Conservation (phyloP, 371 early-diverging fungal genomes). For the Capillidium rhysosporum region DNA sequence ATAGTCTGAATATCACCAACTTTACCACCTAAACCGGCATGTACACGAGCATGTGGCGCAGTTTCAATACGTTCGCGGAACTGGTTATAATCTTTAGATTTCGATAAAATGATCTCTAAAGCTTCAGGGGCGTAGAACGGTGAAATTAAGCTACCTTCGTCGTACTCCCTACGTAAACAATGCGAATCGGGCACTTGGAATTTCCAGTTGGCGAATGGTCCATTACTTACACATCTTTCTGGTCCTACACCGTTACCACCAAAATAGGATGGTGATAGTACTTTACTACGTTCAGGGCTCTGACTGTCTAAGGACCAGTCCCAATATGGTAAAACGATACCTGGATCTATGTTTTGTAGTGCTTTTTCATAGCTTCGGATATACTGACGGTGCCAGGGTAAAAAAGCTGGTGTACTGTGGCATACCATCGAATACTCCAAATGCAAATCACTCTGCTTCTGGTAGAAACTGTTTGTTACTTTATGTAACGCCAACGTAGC, state of each 20-base stretch:
- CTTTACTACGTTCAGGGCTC: conserved; percentile 5
- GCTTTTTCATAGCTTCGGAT: conserved; percentile 13
- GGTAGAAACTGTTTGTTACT: not conserved
- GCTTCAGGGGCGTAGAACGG: conserved; percentile 11
- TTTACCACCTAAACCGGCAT: conserved; percentile 5
- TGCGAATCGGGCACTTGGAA: conserved; percentile 4
- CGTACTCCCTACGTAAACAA: conserved; percentile 12
- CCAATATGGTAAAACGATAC: conserved; percentile 28
- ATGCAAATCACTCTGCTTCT: not conserved
- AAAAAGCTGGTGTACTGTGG: conserved; percentile 12
- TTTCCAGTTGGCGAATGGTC: conserved; percentile 8
- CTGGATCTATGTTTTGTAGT: conserved; percentile 15
- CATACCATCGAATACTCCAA: not conserved
- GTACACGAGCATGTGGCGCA: conserved; percentile 4
- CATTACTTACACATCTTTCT: conserved; percentile 10
- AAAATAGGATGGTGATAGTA: conserved; percentile 7
- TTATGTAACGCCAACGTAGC: not conserved
- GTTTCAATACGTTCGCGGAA: conserved; percentile 9
- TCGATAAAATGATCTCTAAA: not conserved
- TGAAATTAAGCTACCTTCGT: conserved; percentile 9
- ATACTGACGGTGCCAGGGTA: conserved; percentile 22
- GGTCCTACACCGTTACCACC: conserved; percentile 11
- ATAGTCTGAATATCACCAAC: conserved; percentile 4
- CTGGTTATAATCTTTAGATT: not conserved
- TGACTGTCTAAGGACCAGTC: conserved; percentile 10